Conservation (phyloP, 352 stramenopile species). For the Phytophthora boehmeriae region DNA sequence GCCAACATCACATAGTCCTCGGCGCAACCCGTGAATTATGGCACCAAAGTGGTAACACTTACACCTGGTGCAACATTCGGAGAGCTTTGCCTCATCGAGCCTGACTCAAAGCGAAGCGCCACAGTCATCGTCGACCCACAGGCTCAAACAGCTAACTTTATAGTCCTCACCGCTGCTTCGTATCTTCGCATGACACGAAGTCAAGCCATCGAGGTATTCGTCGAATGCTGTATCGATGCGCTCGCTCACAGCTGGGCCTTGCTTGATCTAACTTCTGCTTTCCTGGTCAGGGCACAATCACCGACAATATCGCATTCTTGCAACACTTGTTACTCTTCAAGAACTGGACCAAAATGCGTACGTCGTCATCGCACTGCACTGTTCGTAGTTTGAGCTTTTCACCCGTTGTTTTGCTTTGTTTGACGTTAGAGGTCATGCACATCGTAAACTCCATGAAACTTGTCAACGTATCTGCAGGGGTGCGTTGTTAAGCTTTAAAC, state of each 20-base stretch:
- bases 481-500: conserved; percentile 14
- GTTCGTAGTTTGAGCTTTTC: not conserved
- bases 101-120: conserved; percentile 84
- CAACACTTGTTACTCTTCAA: conserved; percentile 81
- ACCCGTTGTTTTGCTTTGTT: not conserved
- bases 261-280: not conserved
- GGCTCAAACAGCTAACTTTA: conserved; percentile 80
- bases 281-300: conserved; percentile 64
- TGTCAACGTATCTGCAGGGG: conserved; percentile 56
- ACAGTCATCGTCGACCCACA: conserved; percentile 78
- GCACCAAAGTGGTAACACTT: conserved; percentile 73
- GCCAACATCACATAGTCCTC: conserved; percentile 32
- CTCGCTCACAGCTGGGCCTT: not conserved
- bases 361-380: conserved; percentile 6
- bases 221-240: not conserved
- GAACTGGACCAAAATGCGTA: conserved; percentile 87
- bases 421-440: conserved; percentile 75
- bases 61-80: conserved; percentile 82
- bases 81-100: conserved; percentile 85
- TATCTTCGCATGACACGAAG: conserved; percentile 85
- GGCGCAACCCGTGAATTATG: conserved; percentile 46
- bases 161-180: conserved; percentile 80
- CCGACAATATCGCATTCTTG: conserved; percentile 84
- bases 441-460: conserved; percentile 87
- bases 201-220: conserved; percentile 68